phyloP scores from a whole-genome alignment of 1,139 yeast species.

The Debaryomyces udenii region DNA sequence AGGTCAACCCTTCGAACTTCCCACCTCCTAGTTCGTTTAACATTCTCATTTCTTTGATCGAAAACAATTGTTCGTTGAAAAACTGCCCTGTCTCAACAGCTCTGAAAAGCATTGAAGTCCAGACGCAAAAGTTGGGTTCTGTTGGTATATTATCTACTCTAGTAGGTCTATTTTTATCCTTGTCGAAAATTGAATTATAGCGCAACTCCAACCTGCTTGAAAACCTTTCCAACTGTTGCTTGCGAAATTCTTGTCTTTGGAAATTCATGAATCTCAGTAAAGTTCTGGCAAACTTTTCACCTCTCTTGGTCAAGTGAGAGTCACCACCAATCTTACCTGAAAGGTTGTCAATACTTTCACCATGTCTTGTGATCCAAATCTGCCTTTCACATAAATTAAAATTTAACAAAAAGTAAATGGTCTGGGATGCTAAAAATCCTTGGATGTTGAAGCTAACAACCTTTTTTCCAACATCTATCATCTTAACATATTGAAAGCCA shows the following conservation, averaged over 20 bases:
- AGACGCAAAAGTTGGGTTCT: constrained; percentile 79
- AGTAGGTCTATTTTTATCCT: constrained; percentile 27
- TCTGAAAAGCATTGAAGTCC: constrained; percentile 87
- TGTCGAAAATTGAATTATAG: constrained; percentile 33
- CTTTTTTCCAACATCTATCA: constrained; percentile 95
- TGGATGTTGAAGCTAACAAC: constrained; percentile 89
- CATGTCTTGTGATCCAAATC: constrained; percentile 95
- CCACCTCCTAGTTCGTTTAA: constrained; percentile 94
- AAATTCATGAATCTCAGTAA: constrained; percentile 72
- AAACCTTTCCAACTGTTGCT: constrained; percentile 60
- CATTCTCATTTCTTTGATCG: constrained; percentile 89
- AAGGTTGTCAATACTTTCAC: constrained; percentile 85
- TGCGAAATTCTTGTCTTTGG: constrained; percentile 72
- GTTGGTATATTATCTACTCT: constrained; percentile 46
- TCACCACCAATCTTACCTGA: constrained; percentile 90
- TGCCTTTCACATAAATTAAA: constrained; percentile 90
- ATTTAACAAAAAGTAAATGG: constrained; percentile 85
- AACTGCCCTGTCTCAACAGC: constrained; percentile 76
- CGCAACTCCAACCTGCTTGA: constrained; percentile 46
- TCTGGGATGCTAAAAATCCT: constrained; percentile 92
- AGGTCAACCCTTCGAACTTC: constrained; percentile 83
- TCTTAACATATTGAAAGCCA: constrained; percentile 82
- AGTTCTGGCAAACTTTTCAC: constrained; percentile 71
- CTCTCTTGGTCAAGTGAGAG: constrained; percentile 77
- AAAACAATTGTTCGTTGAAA: constrained; percentile 74